Conservation (phyloP, 2,329 filamentous ascomycete genomes). For the Mariannaea elegans region DNA sequence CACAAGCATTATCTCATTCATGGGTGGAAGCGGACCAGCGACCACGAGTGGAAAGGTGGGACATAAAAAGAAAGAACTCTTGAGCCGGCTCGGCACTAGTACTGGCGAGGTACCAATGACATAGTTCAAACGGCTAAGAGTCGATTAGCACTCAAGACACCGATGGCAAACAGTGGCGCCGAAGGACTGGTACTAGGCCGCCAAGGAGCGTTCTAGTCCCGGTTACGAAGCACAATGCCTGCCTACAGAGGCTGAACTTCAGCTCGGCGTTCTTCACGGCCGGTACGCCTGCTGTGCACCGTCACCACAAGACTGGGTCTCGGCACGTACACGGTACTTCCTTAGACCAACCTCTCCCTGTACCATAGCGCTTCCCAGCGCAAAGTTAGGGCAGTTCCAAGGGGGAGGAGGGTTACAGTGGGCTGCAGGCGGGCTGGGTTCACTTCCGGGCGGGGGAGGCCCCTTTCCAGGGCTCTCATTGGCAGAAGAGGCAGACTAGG, state of each 20-base stretch:
- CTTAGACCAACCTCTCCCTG: not conserved
- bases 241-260: not conserved
- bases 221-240: too few relatives aligned
- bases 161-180: not conserved
- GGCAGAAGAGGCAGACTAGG: conserved; percentile 1
- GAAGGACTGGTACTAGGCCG: not conserved
- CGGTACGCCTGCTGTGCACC: conserved; percentile 10
- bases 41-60: not conserved
- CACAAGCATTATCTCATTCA: not conserved
- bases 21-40: not conserved
- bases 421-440: conserved; percentile 14
- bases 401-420: conserved; percentile 12
- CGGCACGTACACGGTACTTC: conserved; percentile 4
- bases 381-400: conserved; percentile 10
- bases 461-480: not conserved
- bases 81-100: not conserved
- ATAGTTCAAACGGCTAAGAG: not conserved
- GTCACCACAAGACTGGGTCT: conserved; percentile 6
- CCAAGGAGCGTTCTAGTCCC: too few relatives aligned
- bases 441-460: conserved; percentile 11
- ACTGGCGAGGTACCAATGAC: not conserved
- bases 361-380: not conserved
- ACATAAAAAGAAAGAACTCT: not conserved
- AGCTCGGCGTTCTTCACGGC: conserved; percentile 3
- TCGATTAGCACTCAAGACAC: not conserved